These are phyloP conservation scores for Sporothrix variecibatus DNA, from an alignment of 2,329 filamentous ascomycete species.

Conservation along the genomic window DNA sequence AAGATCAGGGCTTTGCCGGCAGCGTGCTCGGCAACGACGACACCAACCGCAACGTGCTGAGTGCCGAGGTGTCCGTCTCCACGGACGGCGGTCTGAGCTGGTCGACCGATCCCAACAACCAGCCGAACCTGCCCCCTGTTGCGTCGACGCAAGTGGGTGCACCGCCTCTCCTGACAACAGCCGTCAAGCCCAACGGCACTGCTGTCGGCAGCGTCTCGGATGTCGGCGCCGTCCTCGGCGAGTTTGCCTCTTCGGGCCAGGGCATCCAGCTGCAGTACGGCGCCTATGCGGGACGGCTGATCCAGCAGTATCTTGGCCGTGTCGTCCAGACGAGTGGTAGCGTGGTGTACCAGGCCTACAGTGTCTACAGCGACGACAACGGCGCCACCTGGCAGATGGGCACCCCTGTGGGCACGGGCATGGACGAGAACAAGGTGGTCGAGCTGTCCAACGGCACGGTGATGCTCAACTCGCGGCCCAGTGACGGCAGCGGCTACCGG, in stretches of 20 bases:
- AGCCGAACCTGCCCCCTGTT: slow-evolving; percentile 9
- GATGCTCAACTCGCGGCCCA: slow-evolving; percentile 13
- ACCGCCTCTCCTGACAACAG: background rate
- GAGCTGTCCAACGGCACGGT: slow-evolving; percentile 16
- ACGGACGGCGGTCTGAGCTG: slow-evolving; percentile 13
- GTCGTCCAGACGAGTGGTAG: background rate
- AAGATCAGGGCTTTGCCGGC: background rate
- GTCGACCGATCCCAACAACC: slow-evolving; percentile 5
- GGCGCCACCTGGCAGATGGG: slow-evolving; percentile 12
- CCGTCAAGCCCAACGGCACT: background rate
- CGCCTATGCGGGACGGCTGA: background rate
- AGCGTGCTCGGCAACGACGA: slow-evolving; percentile 9
- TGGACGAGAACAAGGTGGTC: slow-evolving; percentile 16
- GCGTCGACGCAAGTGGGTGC: background rate
- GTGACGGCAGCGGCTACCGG: slow-evolving; percentile 9
- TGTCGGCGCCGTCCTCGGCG: slow-evolving; percentile 1
- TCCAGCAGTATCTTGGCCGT: background rate
- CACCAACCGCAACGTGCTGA: slow-evolving; percentile 10
- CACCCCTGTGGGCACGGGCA: background rate
- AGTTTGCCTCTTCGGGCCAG: background rate
- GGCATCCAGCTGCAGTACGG: slow-evolving; percentile 14
- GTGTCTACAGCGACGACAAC: background rate
- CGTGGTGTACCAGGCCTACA: background rate
- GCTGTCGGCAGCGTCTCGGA: background rate
- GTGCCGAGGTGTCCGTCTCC: slow-evolving; percentile 8